phyloP scores from a whole-genome alignment of 495 filamentous ascomycete species.

The Echria macrotheca region DNA sequence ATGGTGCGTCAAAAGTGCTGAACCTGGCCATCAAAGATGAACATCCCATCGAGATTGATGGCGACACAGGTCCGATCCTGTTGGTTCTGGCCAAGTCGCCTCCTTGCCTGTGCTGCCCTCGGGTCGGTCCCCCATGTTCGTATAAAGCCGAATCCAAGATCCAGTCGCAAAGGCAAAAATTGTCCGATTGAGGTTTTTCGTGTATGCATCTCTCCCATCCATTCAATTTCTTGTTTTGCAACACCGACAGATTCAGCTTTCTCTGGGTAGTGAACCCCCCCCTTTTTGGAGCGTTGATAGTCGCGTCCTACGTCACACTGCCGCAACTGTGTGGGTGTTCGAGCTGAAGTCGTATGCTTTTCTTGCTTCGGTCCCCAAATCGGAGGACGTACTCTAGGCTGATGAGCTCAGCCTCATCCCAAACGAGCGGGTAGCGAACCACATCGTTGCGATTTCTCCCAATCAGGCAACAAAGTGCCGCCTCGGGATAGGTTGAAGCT shows the following conservation, averaged over 20 bases:
- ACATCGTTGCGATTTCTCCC: background rate
- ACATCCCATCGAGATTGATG: too few relatives aligned
- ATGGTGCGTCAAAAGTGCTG: background rate
- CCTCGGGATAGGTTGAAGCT: background rate
- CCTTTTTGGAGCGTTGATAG: background rate
- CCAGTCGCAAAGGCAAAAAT: conserved; percentile 2
- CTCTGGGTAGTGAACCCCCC: background rate
- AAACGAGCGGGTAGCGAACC: background rate
- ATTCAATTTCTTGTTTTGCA: conserved; percentile 1
- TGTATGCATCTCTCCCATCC: background rate
- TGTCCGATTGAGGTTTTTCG: too few relatives aligned
- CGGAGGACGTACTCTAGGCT: background rate
- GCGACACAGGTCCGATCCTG: too few relatives aligned
- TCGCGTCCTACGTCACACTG: conserved; percentile 4
- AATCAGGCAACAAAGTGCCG: conserved; percentile 8
- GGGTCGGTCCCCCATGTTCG: too few relatives aligned
- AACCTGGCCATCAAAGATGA: too few relatives aligned
- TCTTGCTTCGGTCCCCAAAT: too few relatives aligned
- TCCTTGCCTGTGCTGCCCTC: too few relatives aligned
- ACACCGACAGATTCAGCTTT: background rate
- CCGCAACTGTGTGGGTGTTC: conserved; percentile 2
- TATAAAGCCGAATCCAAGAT: conserved; percentile 1
- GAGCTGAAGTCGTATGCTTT: conserved; percentile 2
- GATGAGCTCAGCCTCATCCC: conserved; percentile 3
- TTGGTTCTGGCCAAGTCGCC: too few relatives aligned